phyloP scores from a whole-genome alignment of 441 rosid genomes.

The Croton laevigatus region DNA sequence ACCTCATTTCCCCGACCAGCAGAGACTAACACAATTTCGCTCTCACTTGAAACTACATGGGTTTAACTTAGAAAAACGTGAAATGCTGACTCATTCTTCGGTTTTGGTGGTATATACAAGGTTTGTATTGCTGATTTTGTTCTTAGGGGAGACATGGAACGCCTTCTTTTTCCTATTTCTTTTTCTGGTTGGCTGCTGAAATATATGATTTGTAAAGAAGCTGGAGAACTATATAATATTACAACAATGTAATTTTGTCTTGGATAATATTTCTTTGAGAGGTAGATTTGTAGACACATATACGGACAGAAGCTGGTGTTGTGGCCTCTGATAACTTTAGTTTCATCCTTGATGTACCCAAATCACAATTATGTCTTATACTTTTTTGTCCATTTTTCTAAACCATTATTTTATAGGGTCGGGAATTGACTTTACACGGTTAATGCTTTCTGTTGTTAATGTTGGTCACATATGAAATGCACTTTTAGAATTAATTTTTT shows the following conservation, averaged over 20 bases:
- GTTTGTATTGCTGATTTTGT: conserved; percentile 1
- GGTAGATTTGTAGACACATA: conserved; percentile 16
- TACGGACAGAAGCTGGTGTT: conserved; percentile 9
- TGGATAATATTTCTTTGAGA: not conserved
- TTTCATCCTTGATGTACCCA: not conserved
- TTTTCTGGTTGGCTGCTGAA: not conserved
- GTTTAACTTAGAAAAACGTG: conserved; percentile 27
- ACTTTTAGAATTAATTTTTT: no score
- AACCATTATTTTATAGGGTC: conserved; percentile 6
- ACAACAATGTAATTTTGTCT: conserved; percentile 20
- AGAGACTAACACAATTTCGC: conserved; percentile 15
- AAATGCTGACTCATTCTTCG: conserved; percentile 28
- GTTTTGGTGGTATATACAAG: conserved; percentile 20
- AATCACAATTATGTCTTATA: not conserved
- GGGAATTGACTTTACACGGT: not conserved
- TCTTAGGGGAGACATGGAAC: no score
- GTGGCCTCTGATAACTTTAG: conserved; percentile 10
- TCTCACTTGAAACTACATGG: conserved; percentile 15
- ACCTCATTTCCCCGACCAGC: conserved; percentile 12
- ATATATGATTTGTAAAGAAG: conserved; percentile 29
- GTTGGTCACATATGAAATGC: no score
- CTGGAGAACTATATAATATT: conserved; percentile 17
- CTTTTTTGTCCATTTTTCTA: conserved; percentile 19
- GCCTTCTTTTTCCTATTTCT: not conserved
- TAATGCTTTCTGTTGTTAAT: no score